Evolutionary conservation across 78 protist species (phyloP).

Genomic region (Dictyostelium citrinum): DNA sequence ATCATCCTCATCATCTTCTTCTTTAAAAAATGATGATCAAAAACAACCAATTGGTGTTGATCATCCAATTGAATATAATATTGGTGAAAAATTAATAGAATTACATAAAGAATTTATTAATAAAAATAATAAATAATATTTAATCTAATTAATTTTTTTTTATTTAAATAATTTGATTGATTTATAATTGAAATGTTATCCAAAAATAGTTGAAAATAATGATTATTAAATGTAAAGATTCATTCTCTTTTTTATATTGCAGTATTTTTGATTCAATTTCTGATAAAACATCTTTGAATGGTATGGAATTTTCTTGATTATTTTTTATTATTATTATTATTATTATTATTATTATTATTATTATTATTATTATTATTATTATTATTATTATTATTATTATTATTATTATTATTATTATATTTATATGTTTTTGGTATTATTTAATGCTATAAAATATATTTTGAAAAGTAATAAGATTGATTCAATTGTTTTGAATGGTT

Average conservation of each 20-base stretch:
- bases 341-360: neutral
- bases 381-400: neutral
- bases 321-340: neutral
- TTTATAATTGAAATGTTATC: neutral
- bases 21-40: too few species aligned
- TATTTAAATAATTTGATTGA: neutral
- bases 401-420: too few species aligned
- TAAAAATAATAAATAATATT: neutral
- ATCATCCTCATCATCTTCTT: neutral
- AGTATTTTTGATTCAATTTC: neutral
- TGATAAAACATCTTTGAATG: neutral
- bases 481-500: too few species aligned
- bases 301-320: neutral
- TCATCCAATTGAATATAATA: constrained; percentile 21
- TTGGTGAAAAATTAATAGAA: neutral
- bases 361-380: neutral
- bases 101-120: constrained; percentile 10
- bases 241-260: neutral
- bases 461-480: too few species aligned
- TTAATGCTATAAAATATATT: too few species aligned
- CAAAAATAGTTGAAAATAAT: neutral
- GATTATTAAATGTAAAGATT: neutral
- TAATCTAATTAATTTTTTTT: neutral
- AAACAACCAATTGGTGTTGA: neutral
- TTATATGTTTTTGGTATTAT: too few species aligned